Evolutionary conservation across 768 basidiomycete genomes (phyloP), one percentile per base, ranked within the genome.

Genomic region (Lentinula detonsa): DNA sequence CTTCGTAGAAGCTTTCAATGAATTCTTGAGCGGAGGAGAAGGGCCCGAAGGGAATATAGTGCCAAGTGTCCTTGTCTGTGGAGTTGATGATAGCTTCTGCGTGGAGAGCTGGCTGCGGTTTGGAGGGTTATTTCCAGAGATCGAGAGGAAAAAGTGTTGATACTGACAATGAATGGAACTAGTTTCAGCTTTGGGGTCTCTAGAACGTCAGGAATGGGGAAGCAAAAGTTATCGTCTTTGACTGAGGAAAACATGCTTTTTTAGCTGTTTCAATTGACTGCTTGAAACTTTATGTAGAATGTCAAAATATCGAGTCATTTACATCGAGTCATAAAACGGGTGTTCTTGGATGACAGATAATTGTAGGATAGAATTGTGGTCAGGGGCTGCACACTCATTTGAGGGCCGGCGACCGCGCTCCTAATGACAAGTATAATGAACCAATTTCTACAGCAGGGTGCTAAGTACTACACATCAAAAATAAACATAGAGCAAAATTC

Each of bases 101-200:
- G 42, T 60, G 59, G 7, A 35, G 13, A 1, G 50, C 35, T 5
- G 59, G 59, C 59, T 60, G 39, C 16, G 2, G n/a, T 16, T 16
- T 2, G 23, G n/a, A 46, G 16, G 16, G 15, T 33, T 33, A 21
- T 39, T 51, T 11, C 23, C 28, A 59, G 10, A 16, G n/a, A 18
- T 28, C 48, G 23, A 42, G 34, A 33, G 31, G 50, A 52, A 51
- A 58, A 53, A 53, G 23, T 31, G 39, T 34, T 28, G 33, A 8
- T 67, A 77, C 65, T 61, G 16, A 82, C 81, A 42, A 79, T 68
- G 68, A 85, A 85, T 1, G 82, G 83, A 0, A 73, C 74, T 16
- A 86, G 70, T 59, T 72, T 76, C n/a, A 85, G 67, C 18, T 78
- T 72, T 11, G 78, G 76, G 62, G 71, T 83, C 64, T 84, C 76